Evolutionary conservation across 2,329 filamentous ascomycete genomes (phyloP).

Genomic region (Aureobasidium sp.): DNA sequence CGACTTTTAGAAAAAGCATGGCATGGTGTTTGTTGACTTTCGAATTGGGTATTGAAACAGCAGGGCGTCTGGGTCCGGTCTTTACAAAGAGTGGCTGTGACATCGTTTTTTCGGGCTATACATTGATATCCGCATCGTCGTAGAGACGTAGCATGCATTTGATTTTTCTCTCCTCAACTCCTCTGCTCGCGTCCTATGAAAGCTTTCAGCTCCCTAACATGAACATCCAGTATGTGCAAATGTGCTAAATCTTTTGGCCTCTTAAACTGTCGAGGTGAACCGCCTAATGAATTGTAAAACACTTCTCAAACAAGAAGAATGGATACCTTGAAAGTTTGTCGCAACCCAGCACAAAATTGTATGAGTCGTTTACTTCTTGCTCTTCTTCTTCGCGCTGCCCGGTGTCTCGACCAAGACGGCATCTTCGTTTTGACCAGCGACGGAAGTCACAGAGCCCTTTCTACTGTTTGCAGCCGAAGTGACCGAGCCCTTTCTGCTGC

Average conservation of each 20-base stretch:
- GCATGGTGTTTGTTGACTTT: constrained; percentile 12
- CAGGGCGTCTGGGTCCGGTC: neutral
- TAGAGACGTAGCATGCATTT: constrained; percentile 8
- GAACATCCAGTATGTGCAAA: neutral
- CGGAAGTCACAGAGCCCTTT: constrained; percentile 19
- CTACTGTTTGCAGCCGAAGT: constrained; percentile 23
- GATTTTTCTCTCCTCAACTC: constrained; percentile 51
- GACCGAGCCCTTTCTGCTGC: constrained; percentile 18
- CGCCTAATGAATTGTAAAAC: neutral
- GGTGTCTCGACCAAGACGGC: constrained; percentile 67
- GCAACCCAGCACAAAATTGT: neutral
- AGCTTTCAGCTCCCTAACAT: neutral
- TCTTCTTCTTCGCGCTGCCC: constrained; percentile 47
- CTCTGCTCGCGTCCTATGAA: neutral
- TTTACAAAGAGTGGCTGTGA: neutral
- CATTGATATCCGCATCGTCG: constrained; percentile 12
- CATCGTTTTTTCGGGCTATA: constrained; percentile 7
- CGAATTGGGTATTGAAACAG: neutral
- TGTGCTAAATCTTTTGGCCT: neutral
- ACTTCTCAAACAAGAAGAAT: neutral
- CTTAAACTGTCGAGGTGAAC: neutral
- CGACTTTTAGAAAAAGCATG: constrained; percentile 14
- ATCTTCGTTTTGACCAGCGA: constrained; percentile 51
- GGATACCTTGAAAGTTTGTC: neutral
- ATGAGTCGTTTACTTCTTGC: constrained; percentile 42